phyloP scores from a whole-genome alignment of 257 asterid species.

The Oldenlandia corymbosa region DNA sequence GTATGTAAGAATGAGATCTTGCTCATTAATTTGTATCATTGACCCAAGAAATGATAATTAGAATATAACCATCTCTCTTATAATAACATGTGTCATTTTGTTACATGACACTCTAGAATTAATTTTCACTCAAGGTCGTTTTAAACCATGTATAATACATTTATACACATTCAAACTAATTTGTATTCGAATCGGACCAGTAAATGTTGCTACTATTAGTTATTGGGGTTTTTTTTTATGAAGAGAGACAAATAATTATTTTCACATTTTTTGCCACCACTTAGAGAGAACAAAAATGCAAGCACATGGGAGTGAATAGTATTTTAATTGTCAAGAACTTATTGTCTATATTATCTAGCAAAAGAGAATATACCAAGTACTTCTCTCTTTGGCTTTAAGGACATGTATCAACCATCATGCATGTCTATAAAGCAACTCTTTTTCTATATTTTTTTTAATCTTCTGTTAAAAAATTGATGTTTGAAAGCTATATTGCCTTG shows the following conservation, averaged over 20 bases:
- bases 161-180: too few species aligned
- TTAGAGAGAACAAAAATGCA: too few species aligned
- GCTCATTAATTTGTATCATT: background rate
- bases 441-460: background rate
- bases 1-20: too few species aligned
- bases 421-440: slow-evolving; percentile 5
- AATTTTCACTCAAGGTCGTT: too few species aligned
- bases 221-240: too few species aligned
- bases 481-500: slow-evolving; percentile 19
- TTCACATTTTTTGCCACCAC: too few species aligned
- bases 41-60: background rate
- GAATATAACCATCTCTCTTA: background rate
- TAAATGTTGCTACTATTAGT: too few species aligned
- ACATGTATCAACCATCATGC: slow-evolving; percentile 9
- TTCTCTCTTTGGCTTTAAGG: slow-evolving; percentile 18
- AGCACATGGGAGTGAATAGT: background rate
- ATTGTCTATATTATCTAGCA: background rate
- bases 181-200: too few species aligned
- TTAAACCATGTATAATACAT: too few species aligned
- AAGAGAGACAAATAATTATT: too few species aligned
- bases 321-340: background rate
- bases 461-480: background rate
- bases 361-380: background rate
- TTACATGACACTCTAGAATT: too few species aligned
- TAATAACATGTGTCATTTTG: too few species aligned